Conservation (phyloP, 1,284 basidiomycete genomes). For the Papiliotrema flavescens region DNA sequence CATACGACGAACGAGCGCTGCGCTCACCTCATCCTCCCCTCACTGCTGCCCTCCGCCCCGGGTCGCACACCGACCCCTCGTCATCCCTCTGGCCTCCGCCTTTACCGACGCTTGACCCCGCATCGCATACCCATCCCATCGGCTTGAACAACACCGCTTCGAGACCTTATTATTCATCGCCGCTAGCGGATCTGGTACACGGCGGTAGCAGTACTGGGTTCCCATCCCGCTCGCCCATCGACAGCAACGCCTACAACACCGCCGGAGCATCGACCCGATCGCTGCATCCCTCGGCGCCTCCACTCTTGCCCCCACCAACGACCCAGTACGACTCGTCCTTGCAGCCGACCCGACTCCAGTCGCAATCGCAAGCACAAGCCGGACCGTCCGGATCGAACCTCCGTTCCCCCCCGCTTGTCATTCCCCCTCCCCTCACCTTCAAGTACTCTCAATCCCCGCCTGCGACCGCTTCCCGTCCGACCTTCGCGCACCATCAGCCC, state of each 20-base stretch:
- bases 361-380: constrained; percentile 4
- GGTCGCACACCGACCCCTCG: neutral
- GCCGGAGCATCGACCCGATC: no score
- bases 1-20: constrained; percentile 27
- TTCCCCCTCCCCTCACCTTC: constrained; percentile 42
- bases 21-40: constrained; percentile 44
- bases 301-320: no score
- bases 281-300: no score
- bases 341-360: neutral
- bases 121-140: constrained; percentile 1
- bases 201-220: neutral
- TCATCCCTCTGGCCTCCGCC: constrained; percentile 19
- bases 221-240: constrained; percentile 9
- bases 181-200: constrained; percentile 5
- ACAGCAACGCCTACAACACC: no score
- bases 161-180: constrained; percentile 11
- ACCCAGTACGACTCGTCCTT: constrained; percentile 1
- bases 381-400: neutral
- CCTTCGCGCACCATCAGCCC: neutral
- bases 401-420: constrained; percentile 28
- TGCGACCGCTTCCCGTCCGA: neutral
- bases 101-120: constrained; percentile 5
- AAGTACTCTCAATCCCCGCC: constrained; percentile 40
- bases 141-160: neutral
- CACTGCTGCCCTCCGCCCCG: constrained; percentile 27